A percentile compares a stretch with the other conserved stretches of the same genome.
phyloP scores from a whole-genome alignment of 2,329 filamentous ascomycete genomes.

The Niveomyces coronatus region DNA sequence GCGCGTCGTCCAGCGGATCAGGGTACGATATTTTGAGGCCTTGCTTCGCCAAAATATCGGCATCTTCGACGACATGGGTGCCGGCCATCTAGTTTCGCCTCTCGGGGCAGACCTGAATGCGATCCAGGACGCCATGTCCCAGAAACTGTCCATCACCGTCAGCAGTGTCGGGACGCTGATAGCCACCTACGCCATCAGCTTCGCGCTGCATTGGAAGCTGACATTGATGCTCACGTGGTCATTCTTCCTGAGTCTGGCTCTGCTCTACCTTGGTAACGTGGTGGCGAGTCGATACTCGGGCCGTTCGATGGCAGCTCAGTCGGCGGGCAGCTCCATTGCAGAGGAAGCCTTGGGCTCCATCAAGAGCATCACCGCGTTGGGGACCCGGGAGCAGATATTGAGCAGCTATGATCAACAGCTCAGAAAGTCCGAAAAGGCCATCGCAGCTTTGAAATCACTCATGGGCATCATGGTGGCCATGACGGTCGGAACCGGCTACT shows the following conservation, averaged over 20 bases:
- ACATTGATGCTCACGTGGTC: background rate
- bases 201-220: background rate
- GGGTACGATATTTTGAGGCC: constrained; percentile 15
- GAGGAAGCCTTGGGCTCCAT: constrained; percentile 29
- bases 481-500: constrained; percentile 25
- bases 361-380: constrained; percentile 29
- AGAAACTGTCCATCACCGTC: background rate
- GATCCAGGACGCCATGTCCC: background rate
- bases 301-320: background rate
- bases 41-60: constrained; percentile 20
- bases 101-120: background rate
- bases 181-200: background rate
- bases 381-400: constrained; percentile 22
- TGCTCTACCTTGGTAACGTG: background rate
- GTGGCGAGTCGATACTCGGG: background rate
- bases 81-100: background rate
- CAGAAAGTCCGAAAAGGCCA: constrained; percentile 13
- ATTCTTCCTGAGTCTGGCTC: background rate
- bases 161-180: background rate
- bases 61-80: constrained; percentile 22
- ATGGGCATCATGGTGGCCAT: constrained; percentile 22
- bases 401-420: constrained; percentile 19
- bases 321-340: constrained; percentile 15
- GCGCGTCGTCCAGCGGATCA: constrained; percentile 1
- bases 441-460: constrained; percentile 22